Percentiles rank a stretch among this genome's conserved stretches.
Evolutionary conservation across 148 eudicot species (phyloP).

Genomic region (Rhododendron williamsianum): DNA sequence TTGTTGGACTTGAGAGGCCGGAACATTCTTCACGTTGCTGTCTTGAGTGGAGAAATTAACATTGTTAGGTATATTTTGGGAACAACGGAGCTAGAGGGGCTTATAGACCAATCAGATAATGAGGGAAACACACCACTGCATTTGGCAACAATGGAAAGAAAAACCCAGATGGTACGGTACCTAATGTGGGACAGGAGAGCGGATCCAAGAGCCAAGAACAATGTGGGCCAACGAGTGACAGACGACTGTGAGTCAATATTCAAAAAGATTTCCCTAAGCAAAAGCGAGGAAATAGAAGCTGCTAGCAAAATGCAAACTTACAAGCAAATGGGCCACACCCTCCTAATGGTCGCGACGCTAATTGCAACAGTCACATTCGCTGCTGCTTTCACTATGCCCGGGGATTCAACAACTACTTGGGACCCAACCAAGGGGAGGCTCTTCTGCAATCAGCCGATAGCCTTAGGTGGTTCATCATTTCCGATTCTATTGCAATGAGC

Average conservation of each 20-base stretch:
- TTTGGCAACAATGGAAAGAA: background rate
- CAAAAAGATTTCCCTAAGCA: background rate
- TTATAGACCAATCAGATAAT: background rate
- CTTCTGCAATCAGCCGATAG: background rate
- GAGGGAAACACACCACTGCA: background rate
- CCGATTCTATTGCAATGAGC: background rate
- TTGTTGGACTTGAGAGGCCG: background rate
- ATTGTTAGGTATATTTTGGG: background rate
- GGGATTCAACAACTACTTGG: background rate
- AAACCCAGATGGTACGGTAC: background rate
- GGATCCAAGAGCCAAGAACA: conserved; percentile 1
- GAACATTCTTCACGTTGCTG: background rate
- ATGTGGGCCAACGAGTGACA: background rate
- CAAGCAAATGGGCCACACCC: conserved; percentile 12
- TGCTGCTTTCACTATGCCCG: conserved; percentile 19
- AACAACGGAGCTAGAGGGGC: conserved; percentile 1
- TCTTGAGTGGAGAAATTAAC: background rate
- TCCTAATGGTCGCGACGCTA: conserved; percentile 6
- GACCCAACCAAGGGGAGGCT: conserved; percentile 1
- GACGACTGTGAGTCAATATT: background rate
- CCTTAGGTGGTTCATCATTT: background rate
- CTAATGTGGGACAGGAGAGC: conserved; percentile 1
- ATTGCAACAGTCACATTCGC: conserved; percentile 13
- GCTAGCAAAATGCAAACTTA: background rate
- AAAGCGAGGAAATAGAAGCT: background rate